Base-by-base conservation (phyloP, 1,284 basidiomycete genomes). In the Meira miltonrushii region DNA sequence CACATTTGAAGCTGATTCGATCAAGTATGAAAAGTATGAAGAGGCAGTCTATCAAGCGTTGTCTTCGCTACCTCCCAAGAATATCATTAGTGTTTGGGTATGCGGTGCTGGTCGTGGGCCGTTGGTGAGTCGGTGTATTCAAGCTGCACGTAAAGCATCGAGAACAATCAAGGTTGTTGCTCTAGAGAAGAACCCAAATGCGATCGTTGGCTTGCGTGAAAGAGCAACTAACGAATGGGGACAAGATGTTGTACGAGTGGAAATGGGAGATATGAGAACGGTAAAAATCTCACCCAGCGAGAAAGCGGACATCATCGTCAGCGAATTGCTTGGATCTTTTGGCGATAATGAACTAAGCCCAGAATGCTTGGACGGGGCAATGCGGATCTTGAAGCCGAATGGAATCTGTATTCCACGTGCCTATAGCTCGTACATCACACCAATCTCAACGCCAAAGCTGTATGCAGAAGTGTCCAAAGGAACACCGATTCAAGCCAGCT, bases 331-430 rank as follows among this genome's bases (percentile, higher is more conserved):
- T 62, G 95, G 95, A 4, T 93, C 90, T 8, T 98, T 99, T 80
- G 95, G 94, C 4, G 95, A 99, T 80, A 99, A 99, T 67, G 95
- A 99, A 79, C 85, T 98, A 46, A 93, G 90, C 74, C 95, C 95
- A 0, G 95, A 99, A 79, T 96, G 93, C 79, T 81, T 97, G 37
- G 93, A 97, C 78, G 93, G 93, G n/a, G 93, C 89, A 15, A 86
- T 88, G 84, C 82, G 92, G 48, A 92, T 78, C 57, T 54, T 77
- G 46, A 77, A 77, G 53, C 69, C 87, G 47, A 84, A 87, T 65
- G 94, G 94, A 1, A 89, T 98, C 68, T 97, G 92, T 0, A 98
- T 99, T 66, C 95, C 95, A 0, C 86, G 88, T 1, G 94, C 92
- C 0, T 99, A 99, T 79, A 92, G 90, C 9, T 90, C 94, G 1